Base-by-base conservation (phyloP, 2,329 filamentous ascomycete species). In the Fragosphaeria purpurea region DNA sequence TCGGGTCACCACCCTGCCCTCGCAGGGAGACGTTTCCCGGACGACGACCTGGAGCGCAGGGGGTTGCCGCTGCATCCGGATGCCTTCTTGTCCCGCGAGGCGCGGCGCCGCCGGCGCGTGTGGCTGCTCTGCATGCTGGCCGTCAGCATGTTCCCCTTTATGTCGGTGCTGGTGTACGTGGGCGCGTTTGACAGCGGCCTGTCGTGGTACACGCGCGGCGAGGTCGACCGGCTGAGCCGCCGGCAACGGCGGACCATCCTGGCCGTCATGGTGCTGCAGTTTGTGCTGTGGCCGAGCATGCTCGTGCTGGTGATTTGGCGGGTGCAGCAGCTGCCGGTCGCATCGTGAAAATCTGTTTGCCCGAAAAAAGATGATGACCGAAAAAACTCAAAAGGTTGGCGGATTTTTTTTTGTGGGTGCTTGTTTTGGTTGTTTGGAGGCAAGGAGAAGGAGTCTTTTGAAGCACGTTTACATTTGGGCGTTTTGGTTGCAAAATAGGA, bases 151-250 rank as follows among this genome's bases (percentile, higher is more conserved):
- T 65, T 78, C n/a, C 75, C 75, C 0, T 71, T 77, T 45, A 60
- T 74, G 8, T 68, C 72, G 0, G 52, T 74, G 0, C 57, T 76
- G 7, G 69, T 71, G 1, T 64, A 75, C 32, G 63, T 59, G 8
- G 72, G 73, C 9, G 65, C 61, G 10, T 70, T 77, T 44, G 67
- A 75, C 55, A 62, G 64, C 1, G 67, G 67, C 0, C 65, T 78
- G 33, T 67, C 67, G 6, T 78, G 74, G 74, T 70, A 67, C 48
- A 75, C 74, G 0, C 60, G 65, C 2, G 74, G 75, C 6, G 68
- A 75, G 57, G 65, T 69, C 32, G 60, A 64, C 30, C 58, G 58
- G 7, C 61, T 76, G 31, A 70, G 62, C 10, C 63, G 60, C 44
- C 59, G 61, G 32, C 69, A 74, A 57, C 58, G 62, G 22, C 57